Conservation (phyloP, 805 yeast genomes). For the Tetrapisispora iriomotensis region DNA sequence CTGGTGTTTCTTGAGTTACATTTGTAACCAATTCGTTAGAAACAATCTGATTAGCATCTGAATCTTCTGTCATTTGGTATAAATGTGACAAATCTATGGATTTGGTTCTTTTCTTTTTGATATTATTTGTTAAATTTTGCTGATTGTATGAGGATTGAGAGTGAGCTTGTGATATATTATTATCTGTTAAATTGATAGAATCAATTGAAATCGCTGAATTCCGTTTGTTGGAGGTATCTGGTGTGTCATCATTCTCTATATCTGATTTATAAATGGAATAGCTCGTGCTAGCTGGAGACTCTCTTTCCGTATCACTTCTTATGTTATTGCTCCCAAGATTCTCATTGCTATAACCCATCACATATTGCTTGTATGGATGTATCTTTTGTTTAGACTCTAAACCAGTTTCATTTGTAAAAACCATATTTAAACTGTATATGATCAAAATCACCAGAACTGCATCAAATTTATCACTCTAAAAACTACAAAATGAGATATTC, state of each 20-base stretch:
- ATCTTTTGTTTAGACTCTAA: not conserved
- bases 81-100: slow-evolving; percentile 36
- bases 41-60: slow-evolving; percentile 29
- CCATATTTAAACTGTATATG: too few relatives aligned
- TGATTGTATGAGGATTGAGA: not conserved
- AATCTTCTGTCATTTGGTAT: slow-evolving; percentile 28
- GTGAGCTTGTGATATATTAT: not conserved
- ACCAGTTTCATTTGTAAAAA: too few relatives aligned
- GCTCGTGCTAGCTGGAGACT: too few relatives aligned
- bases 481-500: too few relatives aligned
- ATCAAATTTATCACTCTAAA: too few relatives aligned
- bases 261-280: too few relatives aligned
- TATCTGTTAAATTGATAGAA: too few relatives aligned
- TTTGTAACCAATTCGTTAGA: slow-evolving; percentile 38
- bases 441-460: too few relatives aligned
- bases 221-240: too few relatives aligned
- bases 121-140: not conserved
- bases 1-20: slow-evolving; percentile 41
- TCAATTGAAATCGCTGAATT: too few relatives aligned
- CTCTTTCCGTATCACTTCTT: too few relatives aligned
- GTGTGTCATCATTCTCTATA: too few relatives aligned
- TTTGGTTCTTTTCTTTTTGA: slow-evolving; percentile 20
- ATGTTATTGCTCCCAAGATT: not conserved
- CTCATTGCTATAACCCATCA: not conserved
- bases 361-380: slow-evolving; percentile 1